Base-by-base conservation (phyloP, 148 eudicot genomes). In the Arctostaphylos glauca region DNA sequence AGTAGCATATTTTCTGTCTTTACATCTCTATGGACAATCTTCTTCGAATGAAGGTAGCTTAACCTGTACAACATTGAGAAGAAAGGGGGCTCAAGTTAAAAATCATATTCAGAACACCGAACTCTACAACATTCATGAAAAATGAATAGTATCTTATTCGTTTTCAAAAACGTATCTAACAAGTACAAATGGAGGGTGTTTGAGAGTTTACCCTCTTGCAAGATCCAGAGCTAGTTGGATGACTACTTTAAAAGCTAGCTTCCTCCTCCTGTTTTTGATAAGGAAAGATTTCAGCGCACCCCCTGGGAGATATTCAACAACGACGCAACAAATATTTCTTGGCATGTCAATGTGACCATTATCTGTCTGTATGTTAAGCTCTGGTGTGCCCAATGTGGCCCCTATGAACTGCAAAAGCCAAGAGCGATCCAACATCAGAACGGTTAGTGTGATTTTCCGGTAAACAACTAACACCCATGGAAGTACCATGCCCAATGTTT, bases 1-100 rank as follows among this genome's bases (percentile, higher is more conserved):
- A 94, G 85, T 86, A 94, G 96, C 98, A 94, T 93, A 82, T 93
- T 94, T 81, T 94, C 98, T 48, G 98, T 94, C 84, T 94, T 94
- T 77, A 94, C 98, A 77, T 94, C 98, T 87, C 98, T 91, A 82
- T 94, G 98, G 76, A 94, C 98, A 85, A 94, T 91, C 90, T 93
- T 94, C 82, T 88, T 70, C 2, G 91, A 79, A 71, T 94, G 98
- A 70, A 94, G 95, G 87, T 94, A 94, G 88, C 92, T 91, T 88
- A 93, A 85, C 88, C 98, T 94, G 80, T 56, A 80, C 74, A 80
- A 49, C 13, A 70, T 52, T 16, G 15, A 41, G 25, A 62, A 62
- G 49, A 52, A 12, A 52, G 44, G 75, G 15, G 67, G 23, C 72
- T 31, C 19, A 23, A 64, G 23, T 74, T 79, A 43, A 25, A 67